Evolutionary conservation across 2,329 filamentous ascomycete genomes (phyloP).

Genomic region (Ophiocordyceps camponoti-leonardi): DNA sequence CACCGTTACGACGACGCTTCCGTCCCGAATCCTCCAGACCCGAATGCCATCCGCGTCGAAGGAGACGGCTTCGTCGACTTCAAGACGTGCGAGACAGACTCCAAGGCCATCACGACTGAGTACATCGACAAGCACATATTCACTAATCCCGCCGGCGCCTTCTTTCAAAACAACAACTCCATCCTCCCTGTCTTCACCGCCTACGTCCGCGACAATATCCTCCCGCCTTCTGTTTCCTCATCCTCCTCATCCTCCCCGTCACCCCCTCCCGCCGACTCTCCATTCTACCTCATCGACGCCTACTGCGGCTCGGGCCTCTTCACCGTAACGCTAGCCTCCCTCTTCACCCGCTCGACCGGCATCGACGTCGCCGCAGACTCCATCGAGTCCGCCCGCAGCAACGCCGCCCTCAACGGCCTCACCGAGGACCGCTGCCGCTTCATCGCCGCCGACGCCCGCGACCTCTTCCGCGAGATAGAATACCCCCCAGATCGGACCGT

Average conservation of each 20-base stretch:
- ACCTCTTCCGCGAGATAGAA: constrained; percentile 59
- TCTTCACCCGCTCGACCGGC: constrained; percentile 72
- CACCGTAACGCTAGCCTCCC: constrained; percentile 75
- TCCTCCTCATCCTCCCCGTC: neutral
- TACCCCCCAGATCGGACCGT: constrained; percentile 70
- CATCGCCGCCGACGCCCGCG: constrained; percentile 71
- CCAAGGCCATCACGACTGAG: constrained; percentile 68
- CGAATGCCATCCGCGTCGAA: constrained; percentile 29
- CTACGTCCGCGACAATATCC: constrained; percentile 68
- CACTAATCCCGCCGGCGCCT: constrained; percentile 79
- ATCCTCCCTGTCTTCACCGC: constrained; percentile 76
- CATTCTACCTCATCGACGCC: constrained; percentile 74
- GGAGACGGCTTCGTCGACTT: constrained; percentile 45
- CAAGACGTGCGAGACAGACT: constrained; percentile 80
- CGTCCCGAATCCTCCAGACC: constrained; percentile 9
- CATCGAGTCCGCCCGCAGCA: constrained; percentile 62
- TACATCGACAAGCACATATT: constrained; percentile 77
- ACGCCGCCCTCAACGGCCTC: constrained; percentile 63
- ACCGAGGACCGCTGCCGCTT: constrained; percentile 54
- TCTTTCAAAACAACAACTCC: constrained; percentile 99
- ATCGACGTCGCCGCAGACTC: constrained; percentile 76
- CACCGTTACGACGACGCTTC: constrained; percentile 39
- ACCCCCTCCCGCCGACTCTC: constrained; percentile 34
- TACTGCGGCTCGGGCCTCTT: constrained; percentile 97
- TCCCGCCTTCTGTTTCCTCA: constrained; percentile 30